These are phyloP conservation scores for Irpex lacteus DNA, from an alignment of 1,284 basidiomycete species.

Conservation along the genomic window DNA sequence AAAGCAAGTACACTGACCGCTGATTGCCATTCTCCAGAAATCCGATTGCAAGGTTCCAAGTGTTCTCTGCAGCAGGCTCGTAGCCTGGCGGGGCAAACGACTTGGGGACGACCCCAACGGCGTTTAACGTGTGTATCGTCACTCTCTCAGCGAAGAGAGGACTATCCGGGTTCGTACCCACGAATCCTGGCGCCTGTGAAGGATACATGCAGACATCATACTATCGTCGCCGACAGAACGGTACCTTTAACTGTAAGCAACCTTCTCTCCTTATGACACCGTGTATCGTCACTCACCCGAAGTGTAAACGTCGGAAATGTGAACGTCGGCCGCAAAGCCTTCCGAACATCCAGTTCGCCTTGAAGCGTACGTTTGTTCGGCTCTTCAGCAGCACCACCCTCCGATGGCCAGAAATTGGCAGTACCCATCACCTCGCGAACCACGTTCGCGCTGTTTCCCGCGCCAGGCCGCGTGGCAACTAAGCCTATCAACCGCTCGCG, in stretches of 20 bases:
- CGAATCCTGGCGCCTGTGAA: conserved; percentile 45
- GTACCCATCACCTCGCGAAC: conserved; percentile 41
- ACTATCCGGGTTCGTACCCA: conserved; percentile 23
- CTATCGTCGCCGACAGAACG: conserved; percentile 26
- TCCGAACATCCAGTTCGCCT: conserved; percentile 51
- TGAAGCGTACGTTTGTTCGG: conserved; percentile 36
- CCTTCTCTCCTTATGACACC: background rate
- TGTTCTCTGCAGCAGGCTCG: conserved; percentile 36
- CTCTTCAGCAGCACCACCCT: conserved; percentile 25
- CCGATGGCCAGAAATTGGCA: conserved; percentile 48
- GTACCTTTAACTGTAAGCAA: conserved; percentile 1
- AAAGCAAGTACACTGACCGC: conserved; percentile 27
- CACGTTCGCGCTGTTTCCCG: conserved; percentile 42
- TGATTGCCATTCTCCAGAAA: conserved; percentile 59
- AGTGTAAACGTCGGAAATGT: conserved; percentile 50
- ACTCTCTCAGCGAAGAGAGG: conserved; percentile 42
- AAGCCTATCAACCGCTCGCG: conserved; percentile 43
- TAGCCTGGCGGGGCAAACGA: conserved; percentile 59
- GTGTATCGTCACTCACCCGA: conserved; percentile 34
- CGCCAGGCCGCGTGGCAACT: conserved; percentile 39
- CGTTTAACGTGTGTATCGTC: conserved; percentile 39
- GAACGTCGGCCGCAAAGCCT: conserved; percentile 48
- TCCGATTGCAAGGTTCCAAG: conserved; percentile 52
- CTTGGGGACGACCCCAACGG: conserved; percentile 37
- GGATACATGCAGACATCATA: conserved; percentile 46